phyloP scores from a whole-genome alignment of 2,329 filamentous ascomycete species.

The Ceratocystis huliohia region DNA sequence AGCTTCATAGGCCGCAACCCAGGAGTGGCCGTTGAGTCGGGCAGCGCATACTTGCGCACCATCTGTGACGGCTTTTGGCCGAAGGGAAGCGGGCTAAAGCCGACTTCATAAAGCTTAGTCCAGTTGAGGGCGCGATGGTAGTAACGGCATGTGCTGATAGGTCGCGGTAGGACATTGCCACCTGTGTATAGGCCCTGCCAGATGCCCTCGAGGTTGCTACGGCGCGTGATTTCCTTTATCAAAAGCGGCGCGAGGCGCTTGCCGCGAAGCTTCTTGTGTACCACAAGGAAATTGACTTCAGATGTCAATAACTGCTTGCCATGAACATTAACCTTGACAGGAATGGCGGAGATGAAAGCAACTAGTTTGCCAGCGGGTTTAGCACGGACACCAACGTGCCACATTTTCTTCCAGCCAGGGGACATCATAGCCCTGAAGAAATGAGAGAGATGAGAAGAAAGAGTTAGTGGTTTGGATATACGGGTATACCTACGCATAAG shows the following conservation, averaged over 20 bases:
- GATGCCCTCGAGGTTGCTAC: slow-evolving; percentile 73
- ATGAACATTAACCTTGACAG: slow-evolving; percentile 69
- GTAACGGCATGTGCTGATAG: slow-evolving; percentile 86
- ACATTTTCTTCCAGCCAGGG: slow-evolving; percentile 84
- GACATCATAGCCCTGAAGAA: slow-evolving; percentile 65
- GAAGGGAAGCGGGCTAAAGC: slow-evolving; percentile 77
- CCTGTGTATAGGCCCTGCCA: slow-evolving; percentile 96
- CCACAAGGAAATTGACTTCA: slow-evolving; percentile 96
- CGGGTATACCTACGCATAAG: no score
- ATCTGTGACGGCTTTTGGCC: slow-evolving; percentile 78
- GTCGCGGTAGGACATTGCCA: slow-evolving; percentile 79
- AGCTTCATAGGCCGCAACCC: slow-evolving; percentile 70
- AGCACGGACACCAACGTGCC: slow-evolving; percentile 89
- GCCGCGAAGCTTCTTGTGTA: slow-evolving; percentile 92
- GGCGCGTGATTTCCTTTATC: slow-evolving; percentile 93
- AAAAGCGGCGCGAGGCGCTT: slow-evolving; percentile 87
- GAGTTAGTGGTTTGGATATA: no score
- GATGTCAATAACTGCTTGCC: slow-evolving; percentile 62
- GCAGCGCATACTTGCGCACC: slow-evolving; percentile 72
- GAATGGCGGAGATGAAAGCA: slow-evolving; percentile 90
- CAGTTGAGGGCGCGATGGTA: slow-evolving; percentile 90
- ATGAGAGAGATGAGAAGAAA: no score
- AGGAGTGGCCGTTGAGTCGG: slow-evolving; percentile 56
- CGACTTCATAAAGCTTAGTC: slow-evolving; percentile 89
- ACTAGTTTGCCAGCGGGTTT: slow-evolving; percentile 74